Conservation (phyloP, 495 filamentous ascomycete species). For the Aspergillus affinis region DNA sequence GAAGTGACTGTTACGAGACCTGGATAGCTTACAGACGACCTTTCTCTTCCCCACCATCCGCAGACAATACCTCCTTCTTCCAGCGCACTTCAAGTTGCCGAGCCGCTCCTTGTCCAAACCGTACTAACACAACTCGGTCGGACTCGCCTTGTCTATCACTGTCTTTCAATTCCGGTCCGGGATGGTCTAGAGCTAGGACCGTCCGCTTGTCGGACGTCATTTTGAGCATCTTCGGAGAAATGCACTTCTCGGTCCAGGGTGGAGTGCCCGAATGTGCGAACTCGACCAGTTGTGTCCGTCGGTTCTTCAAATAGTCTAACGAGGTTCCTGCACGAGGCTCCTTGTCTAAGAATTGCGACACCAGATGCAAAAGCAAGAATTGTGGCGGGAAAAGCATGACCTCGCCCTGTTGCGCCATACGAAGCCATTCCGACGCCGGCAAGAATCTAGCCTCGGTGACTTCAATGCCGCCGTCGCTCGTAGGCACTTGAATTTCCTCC, state of each 20-base stretch:
- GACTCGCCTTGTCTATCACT: conserved; percentile 63
- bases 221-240: conserved; percentile 64
- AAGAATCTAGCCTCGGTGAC: conserved; percentile 80
- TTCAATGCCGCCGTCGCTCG: conserved; percentile 81
- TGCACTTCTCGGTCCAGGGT: conserved; percentile 76
- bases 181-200: conserved; percentile 67
- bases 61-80: conserved; percentile 47
- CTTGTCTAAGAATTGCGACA: conserved; percentile 60
- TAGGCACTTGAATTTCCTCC: conserved; percentile 56
- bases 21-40: conserved; percentile 29
- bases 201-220: conserved; percentile 55
- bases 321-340: conserved; percentile 32
- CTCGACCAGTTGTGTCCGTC: conserved; percentile 51
- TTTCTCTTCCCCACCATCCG: conserved; percentile 24
- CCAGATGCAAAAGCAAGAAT: conserved; percentile 69
- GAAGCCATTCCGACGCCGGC: conserved; percentile 65
- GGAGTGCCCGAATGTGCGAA: conserved; percentile 60
- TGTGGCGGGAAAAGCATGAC: conserved; percentile 92
- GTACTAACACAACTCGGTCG: conserved; percentile 71
- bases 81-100: conserved; percentile 53
- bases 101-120: conserved; percentile 58
- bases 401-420: conserved; percentile 55
- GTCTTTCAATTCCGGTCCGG: conserved; percentile 68
- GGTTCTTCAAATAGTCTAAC: conserved; percentile 44
- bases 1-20: neutral